Conservation (phyloP, 2,329 filamentous ascomycete genomes). For the Hirsutella thompsonii region DNA sequence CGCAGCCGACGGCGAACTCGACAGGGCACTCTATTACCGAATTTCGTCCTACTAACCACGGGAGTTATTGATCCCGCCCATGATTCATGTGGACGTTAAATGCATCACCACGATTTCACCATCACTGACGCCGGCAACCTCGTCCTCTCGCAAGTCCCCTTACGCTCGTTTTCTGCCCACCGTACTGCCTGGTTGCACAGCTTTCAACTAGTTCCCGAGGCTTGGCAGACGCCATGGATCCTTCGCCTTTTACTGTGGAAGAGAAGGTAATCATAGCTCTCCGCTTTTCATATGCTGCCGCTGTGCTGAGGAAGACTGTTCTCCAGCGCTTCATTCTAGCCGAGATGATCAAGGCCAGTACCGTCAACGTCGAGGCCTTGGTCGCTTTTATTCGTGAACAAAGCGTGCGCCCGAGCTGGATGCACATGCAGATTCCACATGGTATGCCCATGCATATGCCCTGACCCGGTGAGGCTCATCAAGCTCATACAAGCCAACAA, state of each 20-base stretch:
- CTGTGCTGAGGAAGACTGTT: background rate
- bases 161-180: background rate
- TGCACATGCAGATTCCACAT: constrained; percentile 32
- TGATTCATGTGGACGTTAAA: background rate
- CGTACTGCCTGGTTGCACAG: background rate
- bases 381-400: constrained; percentile 32
- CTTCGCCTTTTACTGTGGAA: background rate
- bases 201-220: background rate
- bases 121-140: background rate
- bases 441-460: constrained; percentile 16
- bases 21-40: too few relatives aligned
- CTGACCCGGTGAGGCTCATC: background rate
- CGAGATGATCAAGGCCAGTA: constrained; percentile 45
- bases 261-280: constrained; percentile 1
- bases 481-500: constrained; percentile 8
- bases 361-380: constrained; percentile 31
- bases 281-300: background rate
- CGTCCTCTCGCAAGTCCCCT: background rate
- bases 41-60: too few relatives aligned
- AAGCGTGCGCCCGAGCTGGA: constrained; percentile 29
- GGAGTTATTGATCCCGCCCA: too few relatives aligned
- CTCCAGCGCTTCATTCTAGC: constrained; percentile 41
- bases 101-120: background rate
- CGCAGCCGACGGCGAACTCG: too few relatives aligned
- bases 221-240: background rate